Evolutionary conservation across 2,329 filamentous ascomycete species (phyloP), one percentile per base, ranked within the genome.

Genomic region (Neoscytalidium dimidiatum): DNA sequence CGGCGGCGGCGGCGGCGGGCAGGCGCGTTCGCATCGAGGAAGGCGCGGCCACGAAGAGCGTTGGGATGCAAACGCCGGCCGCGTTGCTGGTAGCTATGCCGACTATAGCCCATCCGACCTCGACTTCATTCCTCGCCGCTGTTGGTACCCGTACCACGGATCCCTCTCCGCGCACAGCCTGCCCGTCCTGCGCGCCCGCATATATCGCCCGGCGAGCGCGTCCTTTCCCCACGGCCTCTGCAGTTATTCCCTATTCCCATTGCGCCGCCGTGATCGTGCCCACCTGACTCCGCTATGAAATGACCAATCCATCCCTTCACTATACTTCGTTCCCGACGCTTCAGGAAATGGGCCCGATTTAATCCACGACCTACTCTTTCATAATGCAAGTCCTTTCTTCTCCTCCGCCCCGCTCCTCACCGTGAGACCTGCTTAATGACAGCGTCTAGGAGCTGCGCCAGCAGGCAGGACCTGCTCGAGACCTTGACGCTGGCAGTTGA

Each of bases 131-230:
- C 62, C 62, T 57, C 62, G 28, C 19, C 62, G 35, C 46, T 26
- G 48, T 48, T 49, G 33, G 23, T n/a, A 63, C 44, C 61, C 38
- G 62, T 64, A 64, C 62, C 62, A 58, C 62, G 62, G 62, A 64
- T 64, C 43, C 23, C 51, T 53, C 62, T 38, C 26, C 41, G 31
- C 28, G 48, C 28, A 53, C 21, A 49, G 44, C 58, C 29, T 9
- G 43, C 33, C 8, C n/a, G 43, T 41, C 19, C 41, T 28, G 56
- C 23, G 23, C n/a, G n/a, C n/a, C 23, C 14, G 17, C 31, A 51
- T 41, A 62, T 62, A 62, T 49, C 46, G 31, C 60, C 49, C 58
- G 29, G 8, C 58, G 14, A 26, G 8, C 38, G 21, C 31, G 29
- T 29, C 44, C 23, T 13, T 21, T 28, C 9, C 29, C 23, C 44